These are phyloP conservation scores for Periconia sp. DNA, from an alignment of 2,329 filamentous ascomycete species.

Conservation along the genomic window DNA sequence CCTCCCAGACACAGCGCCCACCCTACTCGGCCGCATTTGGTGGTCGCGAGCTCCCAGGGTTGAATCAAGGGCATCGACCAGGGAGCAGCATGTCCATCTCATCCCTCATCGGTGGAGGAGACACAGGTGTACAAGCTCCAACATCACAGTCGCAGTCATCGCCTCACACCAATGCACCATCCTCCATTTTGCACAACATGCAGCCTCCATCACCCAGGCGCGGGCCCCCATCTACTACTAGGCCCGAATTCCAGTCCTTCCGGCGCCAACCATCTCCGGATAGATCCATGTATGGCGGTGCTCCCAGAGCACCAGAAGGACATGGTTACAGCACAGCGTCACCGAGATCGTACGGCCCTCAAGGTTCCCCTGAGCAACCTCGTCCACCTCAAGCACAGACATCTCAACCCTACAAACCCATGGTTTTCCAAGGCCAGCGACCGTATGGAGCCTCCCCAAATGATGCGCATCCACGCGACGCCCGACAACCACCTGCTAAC, in stretches of 20 bases:
- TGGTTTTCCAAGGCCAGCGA: conserved; percentile 31
- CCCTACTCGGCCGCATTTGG: conserved; percentile 48
- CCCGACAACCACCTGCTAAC: conserved; percentile 24
- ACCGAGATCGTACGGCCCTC: conserved; percentile 37
- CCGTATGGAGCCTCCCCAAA: conserved; percentile 33
- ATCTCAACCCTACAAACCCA: conserved; percentile 37
- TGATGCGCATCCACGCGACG: conserved; percentile 26
- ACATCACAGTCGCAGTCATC: conserved; percentile 52
- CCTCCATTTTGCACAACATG: conserved; percentile 45
- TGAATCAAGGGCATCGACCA: conserved; percentile 56
- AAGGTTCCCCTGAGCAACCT: conserved; percentile 38
- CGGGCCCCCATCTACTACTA: conserved; percentile 28
- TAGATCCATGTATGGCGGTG: conserved; percentile 28
- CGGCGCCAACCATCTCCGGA: conserved; percentile 43
- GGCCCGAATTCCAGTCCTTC: conserved; percentile 39
- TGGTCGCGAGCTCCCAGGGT: conserved; percentile 58
- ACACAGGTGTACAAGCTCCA: conserved; percentile 44
- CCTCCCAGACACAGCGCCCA: conserved; percentile 46
- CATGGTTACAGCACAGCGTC: conserved; percentile 32
- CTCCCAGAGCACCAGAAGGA: conserved; percentile 30
- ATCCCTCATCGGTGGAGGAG: conserved; percentile 65
- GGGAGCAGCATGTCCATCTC: conserved; percentile 73
- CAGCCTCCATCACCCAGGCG: conserved; percentile 51
- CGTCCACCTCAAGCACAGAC: conserved; percentile 34
- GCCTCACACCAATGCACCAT: conserved; percentile 44